Base-by-base conservation (phyloP, 768 basidiomycete genomes). In the Boletellus sp. region DNA sequence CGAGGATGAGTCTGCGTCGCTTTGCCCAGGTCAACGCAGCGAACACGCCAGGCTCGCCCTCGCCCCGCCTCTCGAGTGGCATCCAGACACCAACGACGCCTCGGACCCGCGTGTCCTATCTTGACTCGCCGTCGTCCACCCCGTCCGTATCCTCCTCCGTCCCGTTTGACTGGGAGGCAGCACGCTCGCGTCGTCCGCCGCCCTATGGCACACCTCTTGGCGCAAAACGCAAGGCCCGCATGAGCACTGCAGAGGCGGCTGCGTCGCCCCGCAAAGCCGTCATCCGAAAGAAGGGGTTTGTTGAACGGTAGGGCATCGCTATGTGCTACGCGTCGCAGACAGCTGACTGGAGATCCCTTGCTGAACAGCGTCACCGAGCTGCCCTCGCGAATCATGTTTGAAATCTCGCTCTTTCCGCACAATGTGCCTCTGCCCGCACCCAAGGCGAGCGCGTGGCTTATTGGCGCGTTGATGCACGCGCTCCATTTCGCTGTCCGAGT, bases 81-180 rank as follows among this genome's bases (percentile, higher is more conserved):
- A 68, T 76, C 3, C 65, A 70, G 5, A 77, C 76, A 3, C 77
- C 79, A 6, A 69, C 66, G 15, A 76, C 75, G 3, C 70, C 78
- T 63, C 64, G 70, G 64, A 55, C 69, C 13, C 78, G 80, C 28
- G 73, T 84, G 58, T 74, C 77, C 54, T 59, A 75, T 58, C 67
- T 82, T 65, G 74, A 83, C 36, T 86, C 78, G 10, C 88, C 78
- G 4, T 80, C 79, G 32, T 69, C 78, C 2, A 83, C 85, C 0
- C 83, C 87, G 4, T 91, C 90, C 3, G 74, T 87, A 41, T 88
- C 89, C 6, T 84, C 86, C 1, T 84, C 85, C 7, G 67, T 77
- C 9, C 86, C 90, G 1, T 93, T 93, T 59, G 90, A 93, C 70
- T 92, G 90, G 90, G 85, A 87, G 26, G 90, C 90, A 0, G 90